A percentile compares a stretch with the other conserved stretches of the same genome.
Conservation (phyloP, 2,329 filamentous ascomycete species). For the Aspergillus transmontanensis region DNA sequence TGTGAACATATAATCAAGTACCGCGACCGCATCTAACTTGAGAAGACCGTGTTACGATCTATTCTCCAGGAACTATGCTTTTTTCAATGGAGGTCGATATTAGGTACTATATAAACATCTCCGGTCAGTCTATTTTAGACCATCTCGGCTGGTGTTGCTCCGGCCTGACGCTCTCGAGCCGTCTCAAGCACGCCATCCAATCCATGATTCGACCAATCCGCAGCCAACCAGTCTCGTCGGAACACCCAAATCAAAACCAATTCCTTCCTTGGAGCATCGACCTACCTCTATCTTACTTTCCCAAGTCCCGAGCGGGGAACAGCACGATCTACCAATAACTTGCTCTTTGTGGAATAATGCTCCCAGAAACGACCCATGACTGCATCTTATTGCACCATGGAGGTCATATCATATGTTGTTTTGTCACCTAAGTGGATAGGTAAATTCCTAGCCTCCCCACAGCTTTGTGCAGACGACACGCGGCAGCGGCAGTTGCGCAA, state of each 20-base stretch:
- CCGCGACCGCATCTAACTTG: not conserved
- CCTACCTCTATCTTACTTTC: not conserved
- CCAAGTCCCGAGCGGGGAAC: conserved; percentile 2
- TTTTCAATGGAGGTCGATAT: not conserved
- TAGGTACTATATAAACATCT: not conserved
- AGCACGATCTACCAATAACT: not conserved
- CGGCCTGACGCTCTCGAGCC: not conserved
- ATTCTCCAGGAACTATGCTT: not conserved
- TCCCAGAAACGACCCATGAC: not conserved
- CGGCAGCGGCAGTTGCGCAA: not conserved
- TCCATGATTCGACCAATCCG: conserved; percentile 5
- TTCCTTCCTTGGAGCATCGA: not conserved
- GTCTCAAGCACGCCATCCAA: conserved; percentile 9
- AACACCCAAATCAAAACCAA: not conserved
- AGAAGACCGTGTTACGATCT: not conserved
- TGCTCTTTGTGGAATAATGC: not conserved
- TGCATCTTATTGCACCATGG: not conserved
- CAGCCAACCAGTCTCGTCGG: conserved; percentile 6
- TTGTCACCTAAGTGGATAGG: not conserved
- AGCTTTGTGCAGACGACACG: not conserved
- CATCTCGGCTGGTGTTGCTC: not conserved
- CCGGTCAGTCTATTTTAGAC: not conserved
- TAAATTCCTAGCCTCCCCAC: not conserved
- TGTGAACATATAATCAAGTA: not conserved
- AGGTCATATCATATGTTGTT: not conserved